Evolutionary conservation across 179 eudicot species (phyloP).

Genomic region (Amaranthus tricolor): DNA sequence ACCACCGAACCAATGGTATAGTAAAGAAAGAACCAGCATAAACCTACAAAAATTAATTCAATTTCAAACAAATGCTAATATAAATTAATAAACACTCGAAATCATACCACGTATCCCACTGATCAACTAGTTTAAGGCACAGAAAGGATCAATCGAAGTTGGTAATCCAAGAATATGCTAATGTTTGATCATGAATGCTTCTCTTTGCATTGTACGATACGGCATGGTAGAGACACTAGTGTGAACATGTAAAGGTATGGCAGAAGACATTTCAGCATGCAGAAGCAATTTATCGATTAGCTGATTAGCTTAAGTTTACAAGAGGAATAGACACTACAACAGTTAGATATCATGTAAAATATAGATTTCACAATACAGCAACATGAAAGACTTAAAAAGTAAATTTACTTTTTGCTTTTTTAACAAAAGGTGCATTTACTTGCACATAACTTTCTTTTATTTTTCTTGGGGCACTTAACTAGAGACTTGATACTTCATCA

Average conservation of each 20-base stretch:
- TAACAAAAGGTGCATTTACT: not conserved
- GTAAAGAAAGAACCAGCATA: conserved; percentile 97
- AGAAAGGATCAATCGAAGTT: not conserved
- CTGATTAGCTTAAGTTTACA: not conserved
- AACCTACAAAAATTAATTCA: conserved; percentile 48
- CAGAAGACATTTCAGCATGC: not conserved
- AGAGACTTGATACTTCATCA: too few relatives aligned
- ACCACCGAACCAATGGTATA: conserved; percentile 85
- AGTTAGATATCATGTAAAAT: not conserved
- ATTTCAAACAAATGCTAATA: not conserved
- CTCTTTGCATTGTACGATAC: not conserved
- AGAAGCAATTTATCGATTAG: not conserved
- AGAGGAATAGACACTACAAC: not conserved
- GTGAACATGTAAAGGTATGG: not conserved
- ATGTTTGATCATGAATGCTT: not conserved
- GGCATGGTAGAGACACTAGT: not conserved
- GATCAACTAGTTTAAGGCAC: not conserved
- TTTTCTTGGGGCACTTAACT: too few relatives aligned
- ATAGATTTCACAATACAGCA: not conserved
- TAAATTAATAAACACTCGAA: not conserved
- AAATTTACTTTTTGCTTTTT: too few relatives aligned
- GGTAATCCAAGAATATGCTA: not conserved
- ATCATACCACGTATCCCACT: not conserved
- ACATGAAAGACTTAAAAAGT: too few relatives aligned
- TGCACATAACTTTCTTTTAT: not conserved